These are phyloP conservation scores for Fraxinus platypoda DNA, from an alignment of 305 asterid genomes.

Conservation along the genomic window DNA sequence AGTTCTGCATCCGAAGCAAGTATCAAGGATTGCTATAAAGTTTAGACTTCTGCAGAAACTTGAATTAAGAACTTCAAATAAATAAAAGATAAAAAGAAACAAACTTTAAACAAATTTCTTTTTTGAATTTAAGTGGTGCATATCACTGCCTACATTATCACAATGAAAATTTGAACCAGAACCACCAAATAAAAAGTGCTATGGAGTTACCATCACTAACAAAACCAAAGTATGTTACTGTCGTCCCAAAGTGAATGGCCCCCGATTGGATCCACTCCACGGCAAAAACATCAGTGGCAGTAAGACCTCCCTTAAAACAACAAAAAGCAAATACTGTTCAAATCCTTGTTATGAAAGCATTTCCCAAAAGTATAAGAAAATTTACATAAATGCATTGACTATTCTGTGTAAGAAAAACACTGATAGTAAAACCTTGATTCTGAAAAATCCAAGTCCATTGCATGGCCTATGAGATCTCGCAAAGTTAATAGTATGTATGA, in stretches of 20 bases:
- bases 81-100: background rate
- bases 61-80: background rate
- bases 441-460: background rate
- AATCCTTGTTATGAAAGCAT: background rate
- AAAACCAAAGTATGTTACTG: conserved; percentile 92
- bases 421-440: background rate
- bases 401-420: background rate
- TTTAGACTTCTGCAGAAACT: background rate
- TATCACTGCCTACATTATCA: background rate
- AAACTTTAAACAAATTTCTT: conserved; percentile 2
- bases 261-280: conserved; percentile 97
- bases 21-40: background rate
- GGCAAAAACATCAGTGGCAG: conserved; percentile 72
- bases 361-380: background rate
- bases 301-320: too few relatives aligned
- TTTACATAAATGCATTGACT: background rate
- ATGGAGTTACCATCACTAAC: conserved; percentile 79
- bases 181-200: conserved; percentile 10
- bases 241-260: conserved; percentile 88
- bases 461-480: background rate
- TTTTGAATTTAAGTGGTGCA: background rate
- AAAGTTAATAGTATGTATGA: background rate
- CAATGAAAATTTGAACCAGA: background rate
- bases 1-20: background rate
- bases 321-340: background rate